Evolutionary conservation across 2,329 filamentous ascomycete species (phyloP), one percentile per base, ranked within the genome.

Genomic region (Alternaria ethzedia): DNA sequence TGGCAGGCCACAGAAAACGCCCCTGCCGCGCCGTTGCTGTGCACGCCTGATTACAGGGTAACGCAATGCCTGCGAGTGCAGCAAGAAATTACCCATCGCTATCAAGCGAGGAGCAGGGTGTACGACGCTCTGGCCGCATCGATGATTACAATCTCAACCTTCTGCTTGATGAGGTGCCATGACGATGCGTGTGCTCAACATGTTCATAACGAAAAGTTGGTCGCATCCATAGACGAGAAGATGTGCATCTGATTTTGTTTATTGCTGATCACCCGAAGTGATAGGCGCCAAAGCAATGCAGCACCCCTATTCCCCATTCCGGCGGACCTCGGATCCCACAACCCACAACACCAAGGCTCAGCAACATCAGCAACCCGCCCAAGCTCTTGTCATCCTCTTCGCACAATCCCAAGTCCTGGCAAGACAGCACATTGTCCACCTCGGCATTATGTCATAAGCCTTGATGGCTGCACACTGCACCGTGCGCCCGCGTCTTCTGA

Each of bases 11-110:
- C 10, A 10, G n/a, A 15, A 20, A 32, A 57, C 41, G 58, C 62
- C 62, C 54, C 26, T 64, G 54, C 51, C 57, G 50, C 45, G 36
- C 61, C 57, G 44, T 60, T 63, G 41, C 28, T 45, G 26, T 51
- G 47, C 52, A 44, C 20, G 32, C 60, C 23, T 59, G 43, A 63
- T 54, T 49, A 23, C 52, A 51, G 52, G 20, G 59, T 43, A 45
- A n/a, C 51, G 44, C 56, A 41, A 41, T 20, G 41, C 54, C 12
- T 52, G 47, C 55, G 23, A 50, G 43, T 51, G 47, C 51, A 43
- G 51, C 21, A 26, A 43, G 32, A 58, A 46, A 62, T 62, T 62
- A 49, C 20, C 41, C 41, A 32, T 32, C 23, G 25, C 25, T 36
- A 43, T 49, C 13, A 58, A 32, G 30, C 45, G 15, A 45, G 49